These are phyloP conservation scores for Tylopilus sp. DNA, from an alignment of 1,284 basidiomycete species.

Conservation along the genomic window DNA sequence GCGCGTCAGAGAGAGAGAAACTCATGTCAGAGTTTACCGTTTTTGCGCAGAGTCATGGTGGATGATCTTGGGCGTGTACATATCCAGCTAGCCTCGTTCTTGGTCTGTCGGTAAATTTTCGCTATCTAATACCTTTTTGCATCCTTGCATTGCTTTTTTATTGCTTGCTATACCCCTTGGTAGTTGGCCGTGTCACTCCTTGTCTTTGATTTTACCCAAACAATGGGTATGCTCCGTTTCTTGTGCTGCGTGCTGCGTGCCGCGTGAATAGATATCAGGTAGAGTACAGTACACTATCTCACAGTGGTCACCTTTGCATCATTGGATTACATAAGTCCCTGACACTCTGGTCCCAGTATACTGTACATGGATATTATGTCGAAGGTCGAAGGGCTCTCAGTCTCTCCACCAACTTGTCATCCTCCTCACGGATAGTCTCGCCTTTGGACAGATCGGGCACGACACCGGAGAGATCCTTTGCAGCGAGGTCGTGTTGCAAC, in stretches of 20 bases:
- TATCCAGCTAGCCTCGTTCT: conserved; percentile 8
- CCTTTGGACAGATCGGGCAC: conserved; percentile 55
- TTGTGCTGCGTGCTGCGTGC: background rate
- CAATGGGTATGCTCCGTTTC: background rate
- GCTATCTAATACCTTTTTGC: conserved; percentile 23
- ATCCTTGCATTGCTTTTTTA: conserved; percentile 21
- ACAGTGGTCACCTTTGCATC: no score
- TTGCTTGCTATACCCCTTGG: conserved; percentile 15
- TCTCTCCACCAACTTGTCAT: conserved; percentile 77
- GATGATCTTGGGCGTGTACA: conserved; percentile 12
- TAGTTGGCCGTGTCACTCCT: conserved; percentile 16
- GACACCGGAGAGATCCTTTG: conserved; percentile 55
- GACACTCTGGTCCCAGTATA: no score
- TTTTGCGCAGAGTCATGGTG: conserved; percentile 50
- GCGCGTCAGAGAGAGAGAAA: conserved; percentile 47
- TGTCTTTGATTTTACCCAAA: conserved; percentile 2
- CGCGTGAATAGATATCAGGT: background rate
- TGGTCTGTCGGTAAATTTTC: conserved; percentile 30
- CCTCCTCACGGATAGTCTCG: conserved; percentile 72
- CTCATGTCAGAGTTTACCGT: conserved; percentile 61
- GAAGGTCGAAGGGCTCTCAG: conserved; percentile 80
- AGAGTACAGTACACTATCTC: no score
- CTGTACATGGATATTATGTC: conserved; percentile 40
- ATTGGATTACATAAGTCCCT: no score
- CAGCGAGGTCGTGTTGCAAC: conserved; percentile 84